Base-by-base conservation (phyloP, 2,329 filamentous ascomycete genomes). In the Apiospora pterosperma region DNA sequence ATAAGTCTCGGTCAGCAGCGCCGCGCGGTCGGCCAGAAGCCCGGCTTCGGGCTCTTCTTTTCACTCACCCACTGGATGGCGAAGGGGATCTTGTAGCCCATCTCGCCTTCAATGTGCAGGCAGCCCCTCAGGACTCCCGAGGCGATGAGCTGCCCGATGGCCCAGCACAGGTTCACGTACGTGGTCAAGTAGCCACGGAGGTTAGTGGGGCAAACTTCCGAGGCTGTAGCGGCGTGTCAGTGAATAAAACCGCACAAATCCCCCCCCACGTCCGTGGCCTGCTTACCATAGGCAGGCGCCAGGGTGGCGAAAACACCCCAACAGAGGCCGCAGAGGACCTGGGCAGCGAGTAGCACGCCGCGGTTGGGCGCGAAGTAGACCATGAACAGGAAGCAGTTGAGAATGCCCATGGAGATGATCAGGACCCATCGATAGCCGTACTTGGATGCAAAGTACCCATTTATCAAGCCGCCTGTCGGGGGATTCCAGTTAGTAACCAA, bases 141-240 rank as follows among this genome's bases (percentile, higher is more conserved):
- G 1, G 78, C 76, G 21, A 80, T 67, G 19, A 82, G 69, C 63
- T 82, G 79, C 2, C 80, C 81, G 23, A 80, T 71, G 8, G 78
- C 78, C 76, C 80, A 83, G 63, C 81, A 83, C 63, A 84, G 72
- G 65, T 83, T 82, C 23, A 80, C 78, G 64, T 80, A 82, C 0
- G 77, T 79, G 0, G 80, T 81, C 36, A 84, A 63, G 63, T 76
- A 77, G n/a, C 69, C 72, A 41, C 76, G 73, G 36, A 78, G 68
- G 11, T 71, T 72, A 1, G 72, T 72, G 16, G 74, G 76, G 61
- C 74, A 73, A 39, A 77, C 73, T 62, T 77, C 76, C 8, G 75
- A 77, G 2, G 75, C 61, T 62, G 0, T 4, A 8, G 0, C 8
- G 0, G 4, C 7, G 10, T 4, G 36, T 44, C 3, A 42, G 59